Base-by-base conservation (phyloP, 257 asterid species). In the Gardenia jasminoides region DNA sequence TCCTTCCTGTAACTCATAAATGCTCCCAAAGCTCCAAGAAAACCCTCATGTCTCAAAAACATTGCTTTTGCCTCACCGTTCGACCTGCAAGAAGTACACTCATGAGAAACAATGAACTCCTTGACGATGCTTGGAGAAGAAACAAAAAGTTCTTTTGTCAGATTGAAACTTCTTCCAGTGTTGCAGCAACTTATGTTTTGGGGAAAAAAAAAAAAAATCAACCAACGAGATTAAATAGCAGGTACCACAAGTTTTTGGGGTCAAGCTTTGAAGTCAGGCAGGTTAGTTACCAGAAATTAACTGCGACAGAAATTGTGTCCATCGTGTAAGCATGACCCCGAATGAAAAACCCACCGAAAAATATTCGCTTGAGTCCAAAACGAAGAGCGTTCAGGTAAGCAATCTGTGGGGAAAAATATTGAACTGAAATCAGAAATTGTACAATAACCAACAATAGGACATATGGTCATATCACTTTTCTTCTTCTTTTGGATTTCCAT, bases 291-390 rank as follows among this genome's bases (percentile, higher is more conserved):
- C 99, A 95, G 93, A 87, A 95, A 82, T 95, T 43, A 78, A 95
- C 99, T 72, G 92, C 99, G 30, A 90, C 97, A 6, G 99, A 93
- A 33, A 93, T 89, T 26, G 99, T 96, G 89, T 96, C 99, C 98
- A 96, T 96, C 39, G 98, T 96, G 61, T 96, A 92, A 7, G 88
- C 93, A 82, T 96, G 99, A 22, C 90, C 96, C 3, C 97, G 90
- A 41, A 93, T 93, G 86, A 96, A 96, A 87, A 91, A 93, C 10
- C 99, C 99, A 79, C 98, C 98, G 9, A 96, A 96, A 80, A 96
- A 82, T 74, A 96, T 96, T 69, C 97, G 83, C 85, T 92, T 94
- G 79, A 94, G 88, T 80, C 97, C 97, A 36, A 90, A 94, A 46
- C 87, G 97, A 62, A 89, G 82, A 19, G 98, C 98, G 75, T 92